Base-by-base conservation (phyloP, 2,329 filamentous ascomycete species). In the Reticulascus tulasneorum region DNA sequence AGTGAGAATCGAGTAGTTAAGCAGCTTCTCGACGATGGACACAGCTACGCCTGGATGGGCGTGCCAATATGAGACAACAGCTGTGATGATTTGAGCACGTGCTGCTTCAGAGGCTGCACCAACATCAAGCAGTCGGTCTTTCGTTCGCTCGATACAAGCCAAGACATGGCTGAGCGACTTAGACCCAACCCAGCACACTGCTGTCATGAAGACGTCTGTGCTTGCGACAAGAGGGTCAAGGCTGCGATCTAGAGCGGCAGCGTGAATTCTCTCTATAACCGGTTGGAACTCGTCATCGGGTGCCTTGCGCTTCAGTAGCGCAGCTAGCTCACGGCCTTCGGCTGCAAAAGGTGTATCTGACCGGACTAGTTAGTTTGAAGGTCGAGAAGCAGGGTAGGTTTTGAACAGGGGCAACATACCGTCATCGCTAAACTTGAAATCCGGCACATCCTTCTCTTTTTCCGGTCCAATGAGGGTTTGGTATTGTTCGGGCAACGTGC, bases 101-200 rank as follows among this genome's bases (percentile, higher is more conserved):
- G 88, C 89, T 3, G 75, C 74, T 40, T 88, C 78, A 0, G 86
- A 91, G 29, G 79, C 74, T 2, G 82, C 73, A 1, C 87, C 88
- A 23, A 91, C 82, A 39, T 85, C 81, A 3, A 95, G 69, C 1
- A 98, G 79, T 20, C 89, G 82, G 36, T 91, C 86, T 64, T 95
- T 95, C 64, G 85, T 91, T 40, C 93, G 84, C 62, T 98, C 93
- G 47, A 98, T 95, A 59, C 86, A 94, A 8, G 90, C 94, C 12
- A 98, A 77, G 5, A 96, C 88, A 60, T 98, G 93, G 10, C 90
- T 96, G 21, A 98, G 77, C 1, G 91, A 96, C 63, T 98, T 98
- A 46, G 87, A 90, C 28, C 93, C 93, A 31, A 96, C 82, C 63
- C 82, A 93, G 66, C 91, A 93, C 48, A 98, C 90, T 15, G 87